phyloP scores from a whole-genome alignment of 164 flowering plant species.

The Vitis rupestris region DNA sequence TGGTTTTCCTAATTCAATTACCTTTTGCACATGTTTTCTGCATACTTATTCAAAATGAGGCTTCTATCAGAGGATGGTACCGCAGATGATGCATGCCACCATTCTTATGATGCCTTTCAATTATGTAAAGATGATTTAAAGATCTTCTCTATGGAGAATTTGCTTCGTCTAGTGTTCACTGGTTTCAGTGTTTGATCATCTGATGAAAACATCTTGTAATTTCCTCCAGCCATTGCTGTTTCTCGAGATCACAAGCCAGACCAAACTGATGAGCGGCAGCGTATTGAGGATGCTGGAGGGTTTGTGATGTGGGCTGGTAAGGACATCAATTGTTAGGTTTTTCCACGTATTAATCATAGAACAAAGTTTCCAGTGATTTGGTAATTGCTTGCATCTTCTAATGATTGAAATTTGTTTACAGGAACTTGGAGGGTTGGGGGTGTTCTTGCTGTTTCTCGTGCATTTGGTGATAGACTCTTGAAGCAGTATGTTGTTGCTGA shows the following conservation, averaged over 20 bases:
- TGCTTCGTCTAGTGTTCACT: constrained; percentile 2
- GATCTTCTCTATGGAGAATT: background rate
- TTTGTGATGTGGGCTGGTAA: constrained; percentile 99
- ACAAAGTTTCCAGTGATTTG: constrained; percentile 2
- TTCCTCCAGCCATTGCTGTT: constrained; percentile 76
- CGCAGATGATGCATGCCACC: too few relatives aligned
- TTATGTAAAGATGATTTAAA: too few relatives aligned
- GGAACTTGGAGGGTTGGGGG: constrained; percentile 99
- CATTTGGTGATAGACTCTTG: constrained; percentile 95
- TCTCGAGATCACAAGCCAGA: constrained; percentile 99
- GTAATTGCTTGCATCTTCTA: constrained; percentile 1
- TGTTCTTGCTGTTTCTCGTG: constrained; percentile 99
- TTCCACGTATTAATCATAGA: background rate
- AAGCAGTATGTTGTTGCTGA: constrained; percentile 98
- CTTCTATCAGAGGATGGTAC: too few relatives aligned
- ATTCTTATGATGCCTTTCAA: too few relatives aligned
- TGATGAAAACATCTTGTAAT: constrained; percentile 2
- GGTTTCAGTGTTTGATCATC: constrained; percentile 1
- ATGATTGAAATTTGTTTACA: constrained; percentile 12
- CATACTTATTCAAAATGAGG: too few relatives aligned
- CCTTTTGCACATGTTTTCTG: too few relatives aligned
- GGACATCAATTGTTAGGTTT: background rate
- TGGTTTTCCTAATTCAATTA: too few relatives aligned
- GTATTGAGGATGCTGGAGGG: constrained; percentile 98
- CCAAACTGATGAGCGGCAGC: constrained; percentile 89